phyloP scores from a whole-genome alignment of 2,329 filamentous ascomycete genomes.

The Scedosporium aurantiacum region DNA sequence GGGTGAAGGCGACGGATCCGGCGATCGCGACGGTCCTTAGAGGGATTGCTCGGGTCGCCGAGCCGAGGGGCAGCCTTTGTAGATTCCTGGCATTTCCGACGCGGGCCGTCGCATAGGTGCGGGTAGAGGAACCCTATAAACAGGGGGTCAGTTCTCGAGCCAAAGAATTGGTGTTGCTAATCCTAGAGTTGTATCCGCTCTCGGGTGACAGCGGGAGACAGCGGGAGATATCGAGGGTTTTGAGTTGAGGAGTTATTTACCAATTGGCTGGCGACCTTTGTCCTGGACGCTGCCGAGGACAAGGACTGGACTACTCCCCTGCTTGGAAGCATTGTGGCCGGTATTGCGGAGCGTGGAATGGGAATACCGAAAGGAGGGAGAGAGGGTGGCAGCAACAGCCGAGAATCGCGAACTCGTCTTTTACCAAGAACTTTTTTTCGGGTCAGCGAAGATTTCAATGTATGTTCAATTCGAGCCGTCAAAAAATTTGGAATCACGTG shows the following conservation, averaged over 20 bases:
- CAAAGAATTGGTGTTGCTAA: not conserved
- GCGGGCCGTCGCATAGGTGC: constrained; percentile 6
- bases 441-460: not conserved
- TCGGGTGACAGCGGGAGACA: not conserved
- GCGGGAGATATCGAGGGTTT: not conserved
- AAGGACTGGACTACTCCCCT: constrained; percentile 31
- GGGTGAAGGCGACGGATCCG: constrained; percentile 2
- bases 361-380: not conserved
- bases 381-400: not conserved
- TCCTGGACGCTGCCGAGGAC: constrained; percentile 21
- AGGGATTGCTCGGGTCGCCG: constrained; percentile 4
- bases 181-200: not conserved
- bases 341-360: constrained; percentile 6
- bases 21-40: constrained; percentile 1
- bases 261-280: constrained; percentile 18
- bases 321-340: constrained; percentile 31
- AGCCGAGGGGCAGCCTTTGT: not conserved
- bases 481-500: constrained; percentile 2
- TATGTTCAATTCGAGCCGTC: not conserved
- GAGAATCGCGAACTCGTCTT: not conserved
- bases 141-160: not conserved
- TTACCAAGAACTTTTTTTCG: not conserved
- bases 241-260: constrained; percentile 18
- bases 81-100: not conserved
- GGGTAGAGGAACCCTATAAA: not conserved